Conservation (phyloP, 257 asterid species). For the Primulina eburnea region DNA sequence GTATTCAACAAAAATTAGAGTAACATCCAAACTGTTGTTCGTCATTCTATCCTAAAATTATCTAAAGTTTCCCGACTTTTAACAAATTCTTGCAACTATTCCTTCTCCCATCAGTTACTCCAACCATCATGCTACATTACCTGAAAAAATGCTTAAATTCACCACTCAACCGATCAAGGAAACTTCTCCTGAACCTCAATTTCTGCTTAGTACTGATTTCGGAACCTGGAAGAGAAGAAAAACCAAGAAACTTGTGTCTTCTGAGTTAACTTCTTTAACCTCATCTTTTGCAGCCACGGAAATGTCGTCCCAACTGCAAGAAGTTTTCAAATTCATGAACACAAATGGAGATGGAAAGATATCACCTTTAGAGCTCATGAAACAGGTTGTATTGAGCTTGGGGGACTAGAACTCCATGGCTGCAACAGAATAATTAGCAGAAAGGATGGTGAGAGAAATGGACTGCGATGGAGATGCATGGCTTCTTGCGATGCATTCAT, state of each 20-base stretch:
- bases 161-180: conserved; percentile 25
- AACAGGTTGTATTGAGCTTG: conserved; percentile 35
- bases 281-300: conserved; percentile 47
- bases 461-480: conserved; percentile 10
- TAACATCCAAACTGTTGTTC: too few relatives aligned
- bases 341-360: conserved; percentile 64
- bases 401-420: conserved; percentile 30
- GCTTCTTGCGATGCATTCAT: conserved; percentile 64
- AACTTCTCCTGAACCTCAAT: conserved; percentile 13
- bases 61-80: too few relatives aligned
- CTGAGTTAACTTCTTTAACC: conserved; percentile 31
- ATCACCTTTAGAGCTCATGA: conserved; percentile 48
- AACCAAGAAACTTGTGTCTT: conserved; percentile 18
- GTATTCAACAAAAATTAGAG: too few relatives aligned
- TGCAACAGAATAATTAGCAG: too few relatives aligned
- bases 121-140: too few relatives aligned
- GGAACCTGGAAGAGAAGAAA: conserved; percentile 26
- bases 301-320: conserved; percentile 42
- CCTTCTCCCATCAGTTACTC: too few relatives aligned
- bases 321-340: conserved; percentile 64
- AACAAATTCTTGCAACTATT: too few relatives aligned
- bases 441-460: too few relatives aligned
- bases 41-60: too few relatives aligned
- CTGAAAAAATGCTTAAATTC: too few relatives aligned
- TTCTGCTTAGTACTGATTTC: conserved; percentile 22